These are phyloP conservation scores for Cokeromyces recurvatus DNA, from an alignment of 371 early-diverging fungal genomes.

Conservation along the genomic window DNA sequence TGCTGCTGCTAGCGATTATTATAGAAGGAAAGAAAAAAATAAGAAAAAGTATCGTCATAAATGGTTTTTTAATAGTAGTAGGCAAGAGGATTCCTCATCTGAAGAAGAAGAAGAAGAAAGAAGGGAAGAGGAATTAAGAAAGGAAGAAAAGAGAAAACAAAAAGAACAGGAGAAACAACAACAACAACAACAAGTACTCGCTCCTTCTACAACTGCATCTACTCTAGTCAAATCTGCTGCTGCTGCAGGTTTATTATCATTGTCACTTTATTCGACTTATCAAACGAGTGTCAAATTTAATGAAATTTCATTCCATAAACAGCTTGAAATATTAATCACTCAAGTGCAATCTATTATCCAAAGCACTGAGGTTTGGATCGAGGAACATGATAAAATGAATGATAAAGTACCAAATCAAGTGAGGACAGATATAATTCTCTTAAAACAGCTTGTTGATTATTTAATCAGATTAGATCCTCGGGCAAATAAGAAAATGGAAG, in stretches of 20 bases:
- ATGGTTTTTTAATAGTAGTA: constrained; percentile 1
- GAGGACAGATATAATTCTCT: constrained; percentile 30
- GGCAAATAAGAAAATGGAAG: constrained; percentile 38
- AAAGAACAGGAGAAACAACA: constrained; percentile 10
- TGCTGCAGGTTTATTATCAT: constrained; percentile 39
- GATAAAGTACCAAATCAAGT: constrained; percentile 41
- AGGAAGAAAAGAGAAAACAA: background rate
- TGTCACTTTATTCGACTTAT: constrained; percentile 53
- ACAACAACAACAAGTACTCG: constrained; percentile 3
- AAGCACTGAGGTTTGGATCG: constrained; percentile 50
- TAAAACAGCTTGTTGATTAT: constrained; percentile 36
- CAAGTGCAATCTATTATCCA: constrained; percentile 44
- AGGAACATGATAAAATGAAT: constrained; percentile 39
- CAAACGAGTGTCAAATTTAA: constrained; percentile 41
- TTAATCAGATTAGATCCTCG: constrained; percentile 47
- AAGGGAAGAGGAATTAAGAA: constrained; percentile 8
- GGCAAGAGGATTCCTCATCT: background rate
- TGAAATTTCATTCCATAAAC: constrained; percentile 46
- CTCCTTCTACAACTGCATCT: constrained; percentile 7
- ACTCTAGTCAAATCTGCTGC: constrained; percentile 33
- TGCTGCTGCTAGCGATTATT: no score
- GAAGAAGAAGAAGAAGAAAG: constrained; percentile 12
- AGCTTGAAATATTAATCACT: constrained; percentile 35
- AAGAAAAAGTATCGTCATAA: background rate
- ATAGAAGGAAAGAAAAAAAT: background rate